Base-by-base conservation (phyloP, 495 filamentous ascomycete species). In the Trichoderma orchidacearum region DNA sequence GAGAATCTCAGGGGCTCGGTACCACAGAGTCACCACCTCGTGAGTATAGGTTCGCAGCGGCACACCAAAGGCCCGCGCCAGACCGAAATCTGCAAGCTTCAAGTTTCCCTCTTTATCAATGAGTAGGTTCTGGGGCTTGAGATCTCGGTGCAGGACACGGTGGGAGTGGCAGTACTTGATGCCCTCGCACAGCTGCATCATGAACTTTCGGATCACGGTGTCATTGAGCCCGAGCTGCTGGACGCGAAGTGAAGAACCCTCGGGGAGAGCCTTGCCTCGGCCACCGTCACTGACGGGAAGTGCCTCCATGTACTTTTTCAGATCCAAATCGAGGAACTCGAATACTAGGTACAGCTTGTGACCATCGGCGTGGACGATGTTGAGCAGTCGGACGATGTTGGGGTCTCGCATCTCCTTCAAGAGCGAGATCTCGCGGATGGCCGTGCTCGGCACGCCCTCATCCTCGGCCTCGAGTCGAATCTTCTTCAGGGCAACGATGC, bases 271-370 rank as follows among this genome's bases (percentile, higher is more conserved):
- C 73, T 90, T 94, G 57, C 90, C 91, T 45, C 90, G 80, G 27
- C 90, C 91, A 60, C 91, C 91, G 65, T 96, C 87, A 62, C 82
- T 86, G 48, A 93, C 81, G 6, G 93, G 93, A 50, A 99, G 81
- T 36, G 91, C 84, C 72, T 98, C 93, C 94, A 98, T 97, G 75
- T 96, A 97, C 70, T 95, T 96, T 76, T 98, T 96, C 51, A 96
- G 72, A 62, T 96, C 91, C 36, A 91, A 79, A 64, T 96, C 91
- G 60, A 96, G 83, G 71, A 89, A 97, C 65, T 97, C 91, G 59
- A 92, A 89, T 36, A 97, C 91, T 23, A 97, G 81, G 68, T 95
- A 96, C 34, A 97, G 82, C 70, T 96, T 97, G 73, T 96, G 92
- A 52, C 89, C 89, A 68, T 96, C 92, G 61, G 91, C 90, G 65